Conservation (phyloP, 106 monocot genomes). For the Dioscorea dumetorum region DNA sequence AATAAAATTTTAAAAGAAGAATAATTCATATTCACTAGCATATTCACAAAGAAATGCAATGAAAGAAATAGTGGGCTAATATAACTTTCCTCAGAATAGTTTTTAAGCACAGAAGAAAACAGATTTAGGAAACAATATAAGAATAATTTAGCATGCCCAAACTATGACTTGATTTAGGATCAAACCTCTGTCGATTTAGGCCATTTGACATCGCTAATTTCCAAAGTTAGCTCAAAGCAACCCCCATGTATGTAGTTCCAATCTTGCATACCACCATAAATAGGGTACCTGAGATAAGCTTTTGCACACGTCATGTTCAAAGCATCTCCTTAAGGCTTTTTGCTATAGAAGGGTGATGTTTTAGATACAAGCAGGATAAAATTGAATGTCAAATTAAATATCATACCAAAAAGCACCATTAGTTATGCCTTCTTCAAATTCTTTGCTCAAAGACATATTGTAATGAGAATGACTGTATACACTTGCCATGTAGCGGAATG, state of each 20-base stretch:
- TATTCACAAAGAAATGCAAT: neutral
- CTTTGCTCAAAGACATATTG: constrained; percentile 89
- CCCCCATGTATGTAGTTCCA: constrained; percentile 99
- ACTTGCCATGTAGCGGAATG: constrained; percentile 81
- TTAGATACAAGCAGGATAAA: neutral
- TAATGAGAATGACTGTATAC: constrained; percentile 79
- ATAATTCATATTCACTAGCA: neutral
- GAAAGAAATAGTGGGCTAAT: neutral
- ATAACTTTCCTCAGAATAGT: neutral
- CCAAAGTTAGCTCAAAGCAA: constrained; percentile 93
- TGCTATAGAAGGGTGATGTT: neutral
- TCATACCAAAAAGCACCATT: constrained; percentile 90
- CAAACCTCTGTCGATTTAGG: constrained; percentile 85
- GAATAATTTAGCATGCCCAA: neutral
- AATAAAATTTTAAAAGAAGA: neutral
- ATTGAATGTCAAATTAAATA: neutral
- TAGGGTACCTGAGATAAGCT: constrained; percentile 72
- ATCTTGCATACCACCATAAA: constrained; percentile 99
- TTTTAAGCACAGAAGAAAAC: neutral
- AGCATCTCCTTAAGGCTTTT: neutral
- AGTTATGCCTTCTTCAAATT: constrained; percentile 90
- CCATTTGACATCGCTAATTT: constrained; percentile 95
- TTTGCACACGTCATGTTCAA: neutral
- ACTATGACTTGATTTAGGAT: neutral
- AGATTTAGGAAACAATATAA: neutral